Evolutionary conservation across 2,329 filamentous ascomycete genomes (phyloP), one percentile per base, ranked within the genome.

Genomic region (Lasiodiplodia citricola): DNA sequence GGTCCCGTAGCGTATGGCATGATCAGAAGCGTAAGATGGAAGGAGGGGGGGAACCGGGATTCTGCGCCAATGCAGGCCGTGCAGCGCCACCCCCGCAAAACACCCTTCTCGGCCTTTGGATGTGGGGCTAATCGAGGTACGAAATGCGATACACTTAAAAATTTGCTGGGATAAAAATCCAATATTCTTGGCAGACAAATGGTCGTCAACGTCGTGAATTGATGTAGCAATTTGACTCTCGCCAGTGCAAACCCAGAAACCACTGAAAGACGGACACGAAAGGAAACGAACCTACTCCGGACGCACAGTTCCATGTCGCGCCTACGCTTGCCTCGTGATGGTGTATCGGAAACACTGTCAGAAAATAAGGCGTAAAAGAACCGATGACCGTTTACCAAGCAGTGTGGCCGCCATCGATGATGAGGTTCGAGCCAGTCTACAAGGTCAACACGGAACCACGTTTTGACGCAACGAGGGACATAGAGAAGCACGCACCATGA

Each of bases 321-420:
- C 38, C 58, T 57, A 55, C 50, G 38, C 31, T 31, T 51, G 23
- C 50, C 60, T 21, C 18, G n/a, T 37, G 21, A 38, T 37, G 31
- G 31, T 51, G 21, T 38, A 21, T 38, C 25, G 18, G 41, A 51
- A 51, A 8, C 23, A 31, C 16, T 25, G 23, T 21, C 37, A 13
- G 21, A 41, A 16, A 44, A 21, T 14, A 10, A n/a, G 52, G 21
- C 37, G 16, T 11, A n/a, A 10, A 50, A 10, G 3, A 44, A n/a
- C 1, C 14, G 16, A 16, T 44, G 44, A 21, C 18, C 28, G 10
- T 23, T 50, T 38, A 79, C 78, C 78, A 80, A 1, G 77, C 74
- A 2, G 77, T 76, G 6, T 73, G 74, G 5, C 78, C 78, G 31
- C 77, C 78, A 66, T 80, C 77, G 14, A 79, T 75, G 67, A 75